Base-by-base conservation (phyloP, 2,329 filamentous ascomycete genomes). In the Arthrinium puccinioides region DNA sequence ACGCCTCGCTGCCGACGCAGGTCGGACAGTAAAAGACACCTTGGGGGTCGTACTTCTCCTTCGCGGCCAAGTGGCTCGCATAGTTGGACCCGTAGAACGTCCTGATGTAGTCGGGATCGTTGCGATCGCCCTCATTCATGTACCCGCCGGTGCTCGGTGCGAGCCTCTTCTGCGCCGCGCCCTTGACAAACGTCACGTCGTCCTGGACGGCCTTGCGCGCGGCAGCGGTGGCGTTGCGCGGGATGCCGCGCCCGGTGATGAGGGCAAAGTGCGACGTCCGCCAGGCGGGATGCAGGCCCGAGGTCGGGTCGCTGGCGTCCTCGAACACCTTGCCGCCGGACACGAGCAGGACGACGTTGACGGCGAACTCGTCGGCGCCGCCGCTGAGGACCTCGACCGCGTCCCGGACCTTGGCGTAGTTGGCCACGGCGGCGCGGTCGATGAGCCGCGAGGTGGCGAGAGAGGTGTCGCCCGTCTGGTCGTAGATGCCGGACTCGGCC, bases 141-240 rank as follows among this genome's bases (percentile, higher is more conserved):
- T 69, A 68, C 4, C 54, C 54, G 4, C 64, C 66, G 6, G 57
- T 61, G 28, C 57, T 45, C 2, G 63, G 64, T 2, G 62, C 58
- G 13, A 67, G 43, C 4, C 46, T 49, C 38, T 59, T 56, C 6
- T 59, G 44, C 8, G 54, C 53, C 14, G 41, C 51, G 20, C 49
- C 53, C 41, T 55, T 56, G 32, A 52, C 44, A 23, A 42, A 51
- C 3, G 54, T 59, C 20, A 56, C 36, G 36, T 56, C 48, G 35
- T 56, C 43, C 23, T 44, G 42, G 14, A 52, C 41, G 6, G 36
- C 40, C 28, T 42, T 29, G 18, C 49, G 45, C 18, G 44, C 30
- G 8, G 42, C 50, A 10, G 24, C 14, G 16, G 45, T 44, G 6
- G 46, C 41, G 4, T 39, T 43, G 10, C 27, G 45, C 16, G 49